These are phyloP conservation scores for Claviceps pazoutovae DNA, from an alignment of 2,329 filamentous ascomycete genomes.

Conservation along the genomic window DNA sequence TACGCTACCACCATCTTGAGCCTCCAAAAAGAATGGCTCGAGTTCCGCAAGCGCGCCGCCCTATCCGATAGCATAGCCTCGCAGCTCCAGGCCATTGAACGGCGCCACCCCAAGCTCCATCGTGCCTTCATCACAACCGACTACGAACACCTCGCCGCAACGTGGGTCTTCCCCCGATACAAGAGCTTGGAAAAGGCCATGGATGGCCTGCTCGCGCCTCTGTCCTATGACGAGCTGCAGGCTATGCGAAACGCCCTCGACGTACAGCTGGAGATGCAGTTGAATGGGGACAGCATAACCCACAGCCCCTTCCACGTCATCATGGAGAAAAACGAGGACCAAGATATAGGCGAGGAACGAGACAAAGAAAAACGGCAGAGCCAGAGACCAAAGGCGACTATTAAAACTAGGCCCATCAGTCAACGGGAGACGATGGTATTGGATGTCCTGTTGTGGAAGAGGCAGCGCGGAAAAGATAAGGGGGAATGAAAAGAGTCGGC, in stretches of 20 bases:
- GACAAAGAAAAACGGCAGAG: not conserved
- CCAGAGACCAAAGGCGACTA: not conserved
- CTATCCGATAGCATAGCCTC: constrained; percentile 34
- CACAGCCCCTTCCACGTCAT: constrained; percentile 6
- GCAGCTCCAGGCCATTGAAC: constrained; percentile 24
- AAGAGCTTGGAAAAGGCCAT: constrained; percentile 16
- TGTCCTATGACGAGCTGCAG: constrained; percentile 18
- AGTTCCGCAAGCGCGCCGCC: constrained; percentile 31
- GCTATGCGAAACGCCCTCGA: constrained; percentile 12
- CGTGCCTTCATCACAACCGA: constrained; percentile 25
- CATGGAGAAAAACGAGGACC: not conserved
- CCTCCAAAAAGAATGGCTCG: constrained; percentile 35
- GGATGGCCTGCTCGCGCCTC: constrained; percentile 14
- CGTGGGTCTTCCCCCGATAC: constrained; percentile 12
- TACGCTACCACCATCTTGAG: constrained; percentile 29
- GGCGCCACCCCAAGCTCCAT: constrained; percentile 25
- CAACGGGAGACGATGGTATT: constrained; percentile 3
- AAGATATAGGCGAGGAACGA: not conserved
- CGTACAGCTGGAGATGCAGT: constrained; percentile 7
- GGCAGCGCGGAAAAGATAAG: not conserved
- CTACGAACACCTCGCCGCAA: constrained; percentile 14
- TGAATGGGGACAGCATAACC: not conserved
- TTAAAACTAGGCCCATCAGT: constrained; percentile 2
- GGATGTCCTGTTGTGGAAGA: constrained; percentile 2
- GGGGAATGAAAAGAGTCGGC: no score